These are phyloP conservation scores for Fusarium continuum DNA, from an alignment of 2,329 filamentous ascomycete genomes.

Conservation along the genomic window DNA sequence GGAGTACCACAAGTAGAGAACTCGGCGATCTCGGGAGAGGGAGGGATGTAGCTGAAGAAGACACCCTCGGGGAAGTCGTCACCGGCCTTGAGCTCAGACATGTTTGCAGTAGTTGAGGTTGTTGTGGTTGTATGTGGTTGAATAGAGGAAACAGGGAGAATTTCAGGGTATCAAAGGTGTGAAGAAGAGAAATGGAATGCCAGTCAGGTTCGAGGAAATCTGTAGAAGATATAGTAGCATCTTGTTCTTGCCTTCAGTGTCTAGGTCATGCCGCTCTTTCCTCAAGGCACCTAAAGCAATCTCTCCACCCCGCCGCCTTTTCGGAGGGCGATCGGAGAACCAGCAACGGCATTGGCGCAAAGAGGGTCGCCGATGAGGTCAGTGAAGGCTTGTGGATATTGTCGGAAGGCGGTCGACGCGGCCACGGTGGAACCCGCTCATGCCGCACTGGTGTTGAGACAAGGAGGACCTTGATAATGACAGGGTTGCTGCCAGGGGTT, in stretches of 20 bases:
- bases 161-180: constrained; percentile 2
- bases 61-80: constrained; percentile 85
- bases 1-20: constrained; percentile 83
- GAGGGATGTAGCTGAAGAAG: constrained; percentile 85
- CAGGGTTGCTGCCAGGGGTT: constrained; percentile 4
- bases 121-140: background rate
- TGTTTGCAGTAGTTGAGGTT: constrained; percentile 39
- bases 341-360: constrained; percentile 28
- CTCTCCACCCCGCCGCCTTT: constrained; percentile 7
- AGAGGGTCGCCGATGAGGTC: constrained; percentile 41
- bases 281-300: constrained; percentile 4
- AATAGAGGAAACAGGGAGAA: background rate
- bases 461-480: constrained; percentile 36
- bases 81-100: constrained; percentile 78
- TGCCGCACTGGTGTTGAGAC: constrained; percentile 12
- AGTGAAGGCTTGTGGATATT: constrained; percentile 38
- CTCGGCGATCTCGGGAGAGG: constrained; percentile 71
- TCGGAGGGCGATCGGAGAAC: constrained; percentile 41
- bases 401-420: constrained; percentile 32
- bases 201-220: constrained; percentile 5
- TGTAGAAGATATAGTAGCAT: constrained; percentile 21
- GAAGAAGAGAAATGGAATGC: constrained; percentile 1
- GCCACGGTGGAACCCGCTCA: constrained; percentile 34
- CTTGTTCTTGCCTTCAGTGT: constrained; percentile 4
- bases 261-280: constrained; percentile 15